Evolutionary conservation across 2,329 filamentous ascomycete genomes (phyloP), one percentile per base, ranked within the genome.

Genomic region (Blastomyces percursus): DNA sequence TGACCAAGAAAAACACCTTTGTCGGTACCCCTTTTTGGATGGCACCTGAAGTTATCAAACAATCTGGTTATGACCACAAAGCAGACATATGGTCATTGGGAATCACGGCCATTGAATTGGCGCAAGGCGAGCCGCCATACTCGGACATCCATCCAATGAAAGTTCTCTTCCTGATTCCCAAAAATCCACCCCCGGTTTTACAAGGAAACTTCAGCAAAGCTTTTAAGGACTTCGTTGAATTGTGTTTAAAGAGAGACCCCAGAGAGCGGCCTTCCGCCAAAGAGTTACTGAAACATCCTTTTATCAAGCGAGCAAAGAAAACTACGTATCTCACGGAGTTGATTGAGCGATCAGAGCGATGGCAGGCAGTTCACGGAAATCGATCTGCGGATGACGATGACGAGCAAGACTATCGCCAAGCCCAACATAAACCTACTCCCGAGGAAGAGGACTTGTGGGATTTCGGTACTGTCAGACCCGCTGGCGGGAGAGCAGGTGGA

Each of bases 1-100:
- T 97, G 92, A 96, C 93, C 66, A 97, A 97, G 82, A 97, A 97
- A 79, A 97, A 97, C 73, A 97, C 93, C 0, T 99, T 97, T 74
- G 93, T 99, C 40, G 94, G 94, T 42, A 97, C 93, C 0, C 93
- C 94, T 1, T 99, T 97, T 74, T 99, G 94, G 94, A 99, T 99
- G 93, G 93, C 94, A 2, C 93, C 93, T 12, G 93, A 99, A 77
- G 93, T 97, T 62, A 99, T 99, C 75, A 96, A 96, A 78, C 93
- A 99, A 75, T 96, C 91, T 63, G 93, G 93, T 58, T 96, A 97
- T 78, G 93, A 96, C 75, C 91, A 96, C 78, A 96, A 96, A 78
- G 93, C 93, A 54, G 93, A 97, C 72, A 96, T 97, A 63, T 97
- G 93, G 93, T 96, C 93, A 1, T 80, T 96, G 21, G 93, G 93